Percentiles rank a stretch among this genome's conserved stretches.
Evolutionary conservation across 257 asterid species (phyloP).

Genomic region (Fraxinus anomala): DNA sequence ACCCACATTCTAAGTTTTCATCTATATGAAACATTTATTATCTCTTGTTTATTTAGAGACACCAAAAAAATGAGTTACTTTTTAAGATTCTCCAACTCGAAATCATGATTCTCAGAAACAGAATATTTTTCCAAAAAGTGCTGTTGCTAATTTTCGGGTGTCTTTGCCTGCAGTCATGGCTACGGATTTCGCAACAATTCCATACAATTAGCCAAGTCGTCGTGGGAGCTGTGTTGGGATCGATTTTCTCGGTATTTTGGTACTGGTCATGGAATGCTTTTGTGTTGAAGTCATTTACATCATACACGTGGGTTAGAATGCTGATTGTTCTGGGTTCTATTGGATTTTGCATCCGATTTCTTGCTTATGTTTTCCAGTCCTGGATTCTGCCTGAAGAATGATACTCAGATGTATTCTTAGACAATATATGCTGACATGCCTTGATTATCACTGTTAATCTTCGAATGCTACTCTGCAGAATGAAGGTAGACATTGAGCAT

Average conservation of each 20-base stretch:
- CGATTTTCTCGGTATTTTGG: constrained; percentile 43
- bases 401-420: not conserved
- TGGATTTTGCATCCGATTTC: constrained; percentile 29
- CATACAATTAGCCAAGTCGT: constrained; percentile 48
- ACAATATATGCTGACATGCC: no score
- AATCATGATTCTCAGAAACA: no score
- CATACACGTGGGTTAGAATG: constrained; percentile 35
- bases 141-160: no score
- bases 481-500: no score
- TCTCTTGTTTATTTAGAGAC: no score
- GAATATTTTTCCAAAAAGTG: no score
- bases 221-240: constrained; percentile 49
- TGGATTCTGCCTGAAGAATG: constrained; percentile 38
- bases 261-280: constrained; percentile 44
- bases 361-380: constrained; percentile 31
- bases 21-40: no score
- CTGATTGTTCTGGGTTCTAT: constrained; percentile 31
- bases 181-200: constrained; percentile 46
- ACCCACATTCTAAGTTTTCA: no score
- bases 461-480: no score
- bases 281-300: constrained; percentile 32
- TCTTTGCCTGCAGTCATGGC: constrained; percentile 47
- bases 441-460: no score
- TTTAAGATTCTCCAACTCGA: no score
- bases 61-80: no score